Conservation (phyloP, 352 stramenopile species). For the Aphanomyces euteiches region DNA sequence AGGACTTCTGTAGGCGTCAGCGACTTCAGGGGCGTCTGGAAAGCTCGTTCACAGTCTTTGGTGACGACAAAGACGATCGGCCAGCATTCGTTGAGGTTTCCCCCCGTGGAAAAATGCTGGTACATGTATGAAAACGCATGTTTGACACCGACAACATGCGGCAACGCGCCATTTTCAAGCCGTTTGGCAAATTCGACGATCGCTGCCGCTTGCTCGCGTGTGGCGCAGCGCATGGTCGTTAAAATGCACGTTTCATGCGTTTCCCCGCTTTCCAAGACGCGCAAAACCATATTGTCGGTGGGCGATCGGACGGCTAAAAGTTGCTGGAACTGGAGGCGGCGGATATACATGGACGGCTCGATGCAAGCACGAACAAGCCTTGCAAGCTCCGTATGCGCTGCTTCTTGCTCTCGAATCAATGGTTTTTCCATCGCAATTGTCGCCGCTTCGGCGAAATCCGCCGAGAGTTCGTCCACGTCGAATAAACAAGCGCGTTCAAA, state of each 20-base stretch:
- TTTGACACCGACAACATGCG: neutral
- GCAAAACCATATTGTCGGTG: constrained; percentile 21
- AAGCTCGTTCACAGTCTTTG: constrained; percentile 8
- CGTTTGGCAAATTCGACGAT: neutral
- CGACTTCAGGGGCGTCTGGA: neutral
- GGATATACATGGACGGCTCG: constrained; percentile 18
- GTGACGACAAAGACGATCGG: constrained; percentile 19
- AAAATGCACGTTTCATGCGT: constrained; percentile 10
- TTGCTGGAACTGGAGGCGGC: constrained; percentile 21
- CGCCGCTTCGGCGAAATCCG: neutral
- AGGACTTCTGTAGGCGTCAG: constrained; percentile 11
- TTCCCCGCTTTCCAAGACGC: constrained; percentile 9
- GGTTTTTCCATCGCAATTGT: constrained; percentile 19
- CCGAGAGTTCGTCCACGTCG: constrained; percentile 20
- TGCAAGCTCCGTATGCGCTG: constrained; percentile 18
- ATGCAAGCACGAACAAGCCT: constrained; percentile 11
- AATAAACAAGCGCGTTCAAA: constrained; percentile 15
- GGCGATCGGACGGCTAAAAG: neutral
- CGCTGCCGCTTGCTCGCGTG: neutral
- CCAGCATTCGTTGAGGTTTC: constrained; percentile 30
- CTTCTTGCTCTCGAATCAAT: constrained; percentile 17
- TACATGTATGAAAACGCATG: constrained; percentile 26
- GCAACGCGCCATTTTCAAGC: neutral
- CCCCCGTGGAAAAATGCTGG: constrained; percentile 23
- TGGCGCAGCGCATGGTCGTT: neutral